A percentile compares a stretch with the other conserved stretches of the same genome.
phyloP scores from a whole-genome alignment of 75 land plant genomes.

The Chamaecyparis obtusa region DNA sequence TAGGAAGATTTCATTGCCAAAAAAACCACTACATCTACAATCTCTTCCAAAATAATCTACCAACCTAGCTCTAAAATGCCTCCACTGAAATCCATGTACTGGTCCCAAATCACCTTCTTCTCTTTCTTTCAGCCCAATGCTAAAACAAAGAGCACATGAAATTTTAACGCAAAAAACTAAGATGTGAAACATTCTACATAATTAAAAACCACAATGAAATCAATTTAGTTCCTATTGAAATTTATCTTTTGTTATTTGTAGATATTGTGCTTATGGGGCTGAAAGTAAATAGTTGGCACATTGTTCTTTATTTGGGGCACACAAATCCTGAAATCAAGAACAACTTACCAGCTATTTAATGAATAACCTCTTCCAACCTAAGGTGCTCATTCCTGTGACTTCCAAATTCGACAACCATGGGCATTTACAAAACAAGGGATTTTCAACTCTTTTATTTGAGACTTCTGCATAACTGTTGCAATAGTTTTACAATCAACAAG shows the following conservation, averaged over 20 bases:
- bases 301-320: too few relatives aligned
- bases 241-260: not conserved
- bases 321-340: too few relatives aligned
- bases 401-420: not conserved
- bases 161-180: not conserved
- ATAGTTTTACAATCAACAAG: not conserved
- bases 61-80: constrained; percentile 96
- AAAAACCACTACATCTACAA: not conserved
- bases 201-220: not conserved
- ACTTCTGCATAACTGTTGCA: not conserved
- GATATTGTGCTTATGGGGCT: not conserved
- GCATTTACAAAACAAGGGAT: too few relatives aligned
- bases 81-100: constrained; percentile 98
- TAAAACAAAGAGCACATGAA: constrained; percentile 20
- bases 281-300: too few relatives aligned
- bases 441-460: not conserved
- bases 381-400: not conserved
- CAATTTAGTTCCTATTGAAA: not conserved
- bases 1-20: not conserved
- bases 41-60: not conserved
- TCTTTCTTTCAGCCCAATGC: constrained; percentile 75
- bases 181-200: too few relatives aligned
- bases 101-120: constrained; percentile 97
- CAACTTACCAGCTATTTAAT: too few relatives aligned
- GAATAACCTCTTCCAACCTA: too few relatives aligned